Evolutionary conservation across 2,329 filamentous ascomycete species (phyloP).

Genomic region (Colletotrichum caudatum): DNA sequence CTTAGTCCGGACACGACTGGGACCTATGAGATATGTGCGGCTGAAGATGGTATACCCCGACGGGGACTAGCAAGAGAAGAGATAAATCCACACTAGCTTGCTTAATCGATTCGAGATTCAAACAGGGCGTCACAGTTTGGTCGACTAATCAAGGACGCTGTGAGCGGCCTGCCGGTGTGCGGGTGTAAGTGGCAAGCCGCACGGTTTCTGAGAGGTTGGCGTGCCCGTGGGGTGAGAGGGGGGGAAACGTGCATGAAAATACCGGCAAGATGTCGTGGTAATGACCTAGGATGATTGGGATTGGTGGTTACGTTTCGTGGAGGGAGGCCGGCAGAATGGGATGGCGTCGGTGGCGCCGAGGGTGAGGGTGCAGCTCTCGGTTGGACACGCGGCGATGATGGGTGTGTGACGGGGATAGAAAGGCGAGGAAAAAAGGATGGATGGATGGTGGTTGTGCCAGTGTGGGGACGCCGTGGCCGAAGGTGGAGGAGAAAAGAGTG

Average conservation of each 20-base stretch:
- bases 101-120: constrained; percentile 6
- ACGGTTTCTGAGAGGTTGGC: constrained; percentile 3
- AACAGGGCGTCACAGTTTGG: constrained; percentile 25
- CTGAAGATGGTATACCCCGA: constrained; percentile 4
- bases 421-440: constrained; percentile 2
- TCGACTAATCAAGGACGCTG: constrained; percentile 9
- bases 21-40: background rate
- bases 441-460: background rate
- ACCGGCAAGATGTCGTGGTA: constrained; percentile 15
- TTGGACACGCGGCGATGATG: background rate
- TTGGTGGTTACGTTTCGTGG: background rate
- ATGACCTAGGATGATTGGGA: constrained; percentile 12
- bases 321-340: constrained; percentile 1
- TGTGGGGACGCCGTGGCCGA: constrained; percentile 1
- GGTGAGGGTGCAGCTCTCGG: background rate
- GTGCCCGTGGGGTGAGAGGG: background rate
- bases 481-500: background rate
- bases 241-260: constrained; percentile 6
- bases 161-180: constrained; percentile 1
- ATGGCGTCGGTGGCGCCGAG: constrained; percentile 28
- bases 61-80: background rate
- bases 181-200: constrained; percentile 15
- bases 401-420: background rate
- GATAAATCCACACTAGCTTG: constrained; percentile 4
- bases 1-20: background rate